Conservation (phyloP, 176 grass and related monocot genomes). For the Aegilops sharonensis region DNA sequence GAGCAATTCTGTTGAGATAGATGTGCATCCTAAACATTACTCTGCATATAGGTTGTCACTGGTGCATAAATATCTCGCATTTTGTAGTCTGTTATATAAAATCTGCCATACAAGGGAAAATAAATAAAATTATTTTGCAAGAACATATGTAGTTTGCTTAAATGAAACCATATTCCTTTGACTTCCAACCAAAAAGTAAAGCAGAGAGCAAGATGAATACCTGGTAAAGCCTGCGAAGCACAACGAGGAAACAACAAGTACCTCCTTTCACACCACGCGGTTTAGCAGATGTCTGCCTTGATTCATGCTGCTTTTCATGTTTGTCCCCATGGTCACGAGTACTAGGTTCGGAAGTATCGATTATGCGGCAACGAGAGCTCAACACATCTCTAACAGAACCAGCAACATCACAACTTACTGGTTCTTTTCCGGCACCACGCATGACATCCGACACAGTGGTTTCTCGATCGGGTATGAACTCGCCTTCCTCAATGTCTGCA, state of each 20-base stretch:
- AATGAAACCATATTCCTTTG: not conserved
- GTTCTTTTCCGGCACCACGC: not conserved
- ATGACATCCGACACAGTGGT: not conserved
- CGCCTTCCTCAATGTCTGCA: conserved; percentile 34
- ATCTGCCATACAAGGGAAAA: conserved; percentile 22
- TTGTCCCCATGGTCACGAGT: not conserved
- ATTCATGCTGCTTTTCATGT: conserved; percentile 13
- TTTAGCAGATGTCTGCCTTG: conserved; percentile 23
- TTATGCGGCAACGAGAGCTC: not conserved
- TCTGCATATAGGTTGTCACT: conserved; percentile 30
- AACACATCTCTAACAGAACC: not conserved
- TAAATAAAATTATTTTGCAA: not conserved
- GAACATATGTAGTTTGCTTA: conserved; percentile 9
- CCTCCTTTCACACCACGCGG: not conserved
- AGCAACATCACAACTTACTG: conserved; percentile 20
- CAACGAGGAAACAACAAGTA: conserved; percentile 30
- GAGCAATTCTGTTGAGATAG: not conserved
- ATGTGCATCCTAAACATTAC: conserved; percentile 33
- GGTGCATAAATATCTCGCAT: not conserved
- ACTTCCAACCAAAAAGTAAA: conserved; percentile 17
- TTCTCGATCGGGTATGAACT: conserved; percentile 31
- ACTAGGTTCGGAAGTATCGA: not conserved
- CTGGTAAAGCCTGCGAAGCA: conserved; percentile 43
- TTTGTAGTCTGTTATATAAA: conserved; percentile 40
- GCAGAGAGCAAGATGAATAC: conserved; percentile 23